Percentiles rank a stretch among this genome's conserved stretches.
Conservation (phyloP, 1,284 basidiomycete species). For the Cryptococcus sp. region DNA sequence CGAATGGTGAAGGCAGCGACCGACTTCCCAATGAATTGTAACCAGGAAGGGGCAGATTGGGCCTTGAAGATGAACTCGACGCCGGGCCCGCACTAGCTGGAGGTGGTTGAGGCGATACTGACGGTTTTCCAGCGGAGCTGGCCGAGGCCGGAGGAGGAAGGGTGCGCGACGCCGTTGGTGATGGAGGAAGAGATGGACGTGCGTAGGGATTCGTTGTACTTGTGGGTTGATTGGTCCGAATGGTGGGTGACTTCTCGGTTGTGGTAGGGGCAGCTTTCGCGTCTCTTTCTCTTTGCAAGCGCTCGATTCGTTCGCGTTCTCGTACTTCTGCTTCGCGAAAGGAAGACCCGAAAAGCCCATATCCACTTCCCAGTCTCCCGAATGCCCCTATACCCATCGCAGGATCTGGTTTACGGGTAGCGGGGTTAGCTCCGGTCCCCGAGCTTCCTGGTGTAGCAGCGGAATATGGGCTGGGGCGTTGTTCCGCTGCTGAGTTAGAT, state of each 20-base stretch:
- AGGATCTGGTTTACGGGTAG: constrained; percentile 10
- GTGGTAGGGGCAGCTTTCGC: constrained; percentile 1
- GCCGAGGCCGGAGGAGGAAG: constrained; percentile 10
- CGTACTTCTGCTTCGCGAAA: constrained; percentile 18
- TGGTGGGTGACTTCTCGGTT: constrained; percentile 13
- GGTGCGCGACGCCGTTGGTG: constrained; percentile 20
- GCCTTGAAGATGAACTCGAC: constrained; percentile 9
- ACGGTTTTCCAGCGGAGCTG: constrained; percentile 16
- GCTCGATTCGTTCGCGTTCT: constrained; percentile 15
- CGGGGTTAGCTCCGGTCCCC: background rate
- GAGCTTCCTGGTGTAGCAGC: background rate
- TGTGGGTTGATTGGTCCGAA: constrained; percentile 2
- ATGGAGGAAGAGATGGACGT: constrained; percentile 26
- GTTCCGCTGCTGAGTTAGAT: constrained; percentile 5
- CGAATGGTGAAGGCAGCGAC: constrained; percentile 28
- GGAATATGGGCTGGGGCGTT: constrained; percentile 15
- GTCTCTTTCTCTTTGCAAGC: constrained; percentile 16
- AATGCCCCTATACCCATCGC: constrained; percentile 7
- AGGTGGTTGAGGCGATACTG: constrained; percentile 25
- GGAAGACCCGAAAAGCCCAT: constrained; percentile 18
- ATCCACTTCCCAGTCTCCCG: constrained; percentile 14
- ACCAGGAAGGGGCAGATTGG: constrained; percentile 20
- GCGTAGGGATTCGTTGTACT: constrained; percentile 18
- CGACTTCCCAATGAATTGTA: constrained; percentile 18
- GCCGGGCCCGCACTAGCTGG: constrained; percentile 14